phyloP scores from a whole-genome alignment of 306 rosid species.

The Casuarina equisetifolia region DNA sequence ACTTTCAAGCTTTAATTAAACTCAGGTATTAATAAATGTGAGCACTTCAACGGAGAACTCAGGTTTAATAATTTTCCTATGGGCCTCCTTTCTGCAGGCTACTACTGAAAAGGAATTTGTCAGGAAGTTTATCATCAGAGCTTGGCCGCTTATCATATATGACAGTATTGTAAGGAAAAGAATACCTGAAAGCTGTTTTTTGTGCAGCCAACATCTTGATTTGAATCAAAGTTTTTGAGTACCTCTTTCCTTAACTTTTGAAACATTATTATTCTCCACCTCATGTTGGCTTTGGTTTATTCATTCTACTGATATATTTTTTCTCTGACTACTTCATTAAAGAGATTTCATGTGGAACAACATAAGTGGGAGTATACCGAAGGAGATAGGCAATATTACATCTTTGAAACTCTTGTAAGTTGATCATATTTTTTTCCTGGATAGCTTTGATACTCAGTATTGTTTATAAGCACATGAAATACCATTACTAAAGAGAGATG shows the following conservation, averaged over 20 bases:
- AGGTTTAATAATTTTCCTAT: not conserved
- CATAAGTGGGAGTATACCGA: conserved; percentile 48
- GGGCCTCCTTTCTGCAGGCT: conserved; percentile 38
- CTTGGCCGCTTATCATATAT: conserved; percentile 42
- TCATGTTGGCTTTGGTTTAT: conserved; percentile 1
- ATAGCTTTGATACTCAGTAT: not conserved
- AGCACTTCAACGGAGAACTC: not conserved
- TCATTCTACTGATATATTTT: conserved; percentile 14
- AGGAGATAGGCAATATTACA: conserved; percentile 49
- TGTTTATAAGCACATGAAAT: not conserved
- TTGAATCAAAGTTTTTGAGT: not conserved
- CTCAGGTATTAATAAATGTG: not conserved
- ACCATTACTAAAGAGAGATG: not conserved
- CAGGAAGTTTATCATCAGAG: conserved; percentile 48
- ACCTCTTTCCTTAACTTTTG: not conserved
- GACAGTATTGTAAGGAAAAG: conserved; percentile 38
- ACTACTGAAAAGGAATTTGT: conserved; percentile 38
- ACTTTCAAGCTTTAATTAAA: conserved; percentile 4
- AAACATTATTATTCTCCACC: not conserved
- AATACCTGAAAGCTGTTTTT: not conserved
- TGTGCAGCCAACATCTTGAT: not conserved
- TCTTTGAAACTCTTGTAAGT: conserved; percentile 54
- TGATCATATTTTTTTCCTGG: not conserved
- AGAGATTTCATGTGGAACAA: conserved; percentile 66
- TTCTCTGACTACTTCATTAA: not conserved